Conservation (phyloP, 2,329 filamentous ascomycete genomes). For the Arthrobotrys musiformis region DNA sequence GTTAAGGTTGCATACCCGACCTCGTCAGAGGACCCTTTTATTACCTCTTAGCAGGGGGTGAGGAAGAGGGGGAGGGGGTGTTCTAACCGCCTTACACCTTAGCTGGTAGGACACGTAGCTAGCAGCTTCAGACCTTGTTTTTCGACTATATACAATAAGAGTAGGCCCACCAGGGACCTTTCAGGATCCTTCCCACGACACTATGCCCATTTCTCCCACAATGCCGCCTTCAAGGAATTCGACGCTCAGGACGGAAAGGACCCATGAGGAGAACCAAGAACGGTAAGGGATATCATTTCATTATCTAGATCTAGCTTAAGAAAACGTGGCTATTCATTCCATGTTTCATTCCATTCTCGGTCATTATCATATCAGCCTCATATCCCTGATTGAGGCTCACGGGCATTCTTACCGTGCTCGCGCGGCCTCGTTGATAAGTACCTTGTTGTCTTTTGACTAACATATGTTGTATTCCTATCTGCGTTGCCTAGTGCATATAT, state of each 20-base stretch:
- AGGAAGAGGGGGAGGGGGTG: background rate
- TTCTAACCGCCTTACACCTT: background rate
- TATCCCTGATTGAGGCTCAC: background rate
- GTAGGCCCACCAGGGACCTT: background rate
- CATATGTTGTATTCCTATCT: background rate
- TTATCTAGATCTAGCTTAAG: background rate
- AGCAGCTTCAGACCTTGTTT: background rate
- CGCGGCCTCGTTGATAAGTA: background rate
- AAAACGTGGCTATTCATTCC: no score
- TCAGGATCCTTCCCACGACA: background rate
- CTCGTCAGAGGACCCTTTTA: background rate
- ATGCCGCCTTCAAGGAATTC: constrained; percentile 21
- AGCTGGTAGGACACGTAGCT: constrained; percentile 33
- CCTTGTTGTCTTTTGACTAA: constrained; percentile 32
- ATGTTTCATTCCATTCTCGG: background rate
- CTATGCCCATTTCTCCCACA: constrained; percentile 9
- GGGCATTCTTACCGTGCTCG: background rate
- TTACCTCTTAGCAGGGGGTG: background rate
- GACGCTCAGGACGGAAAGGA: constrained; percentile 73
- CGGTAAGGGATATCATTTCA: constrained; percentile 62
- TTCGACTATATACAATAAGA: constrained; percentile 31
- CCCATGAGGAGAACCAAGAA: constrained; percentile 84
- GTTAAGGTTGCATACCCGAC: background rate
- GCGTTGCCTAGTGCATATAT: constrained; percentile 77
- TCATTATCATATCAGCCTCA: background rate